Evolutionary conservation across 1,284 basidiomycete species (phyloP), one percentile per base, ranked within the genome.

Genomic region (Ustilago hordei): DNA sequence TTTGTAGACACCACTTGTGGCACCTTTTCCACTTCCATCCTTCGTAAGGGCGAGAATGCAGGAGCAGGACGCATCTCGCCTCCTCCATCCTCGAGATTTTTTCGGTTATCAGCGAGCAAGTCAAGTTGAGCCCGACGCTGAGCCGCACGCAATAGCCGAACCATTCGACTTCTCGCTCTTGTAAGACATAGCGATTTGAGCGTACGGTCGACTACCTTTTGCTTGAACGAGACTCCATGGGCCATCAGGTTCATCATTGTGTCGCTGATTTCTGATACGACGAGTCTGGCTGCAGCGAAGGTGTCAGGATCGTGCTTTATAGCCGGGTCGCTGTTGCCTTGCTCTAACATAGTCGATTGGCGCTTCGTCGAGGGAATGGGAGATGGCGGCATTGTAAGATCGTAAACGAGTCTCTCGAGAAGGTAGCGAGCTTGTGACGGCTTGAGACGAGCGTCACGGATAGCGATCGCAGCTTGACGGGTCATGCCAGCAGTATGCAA

Each of bases 351-450:
- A 28, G 23, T 7, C 8, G 17, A 9, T 32, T 39, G 17, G 12
- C 31, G 31, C 17, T 13, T 15, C 19, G 41, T 23, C 48, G 55
- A 13, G 19, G n/a, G 17, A 32, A 8, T 28, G 19, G 23, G 43
- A 13, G 17, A 31, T 39, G 55, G 19, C 0, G 59, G 53, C 32
- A 57, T 43, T 38, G 59, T 71, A 31, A 70, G 45, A n/a, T 64
- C 58, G 60, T 54, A 64, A 9, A 80, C 43, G 32, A 81, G 55
- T 6, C 32, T 41, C 15, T 69, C 69, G 9, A 81, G 43, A 58
- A 81, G 52, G 15, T 57, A 68, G 4, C 72, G 66, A 34, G 75
- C 60, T 50, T 81, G 80, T 15, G 78, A 74, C 0, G 73, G 70
- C 38, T 64, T 77, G 36, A 80, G 56, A 11, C 80, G 70, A 2